Evolutionary conservation across 257 asterid species (phyloP).

Genomic region (Nicotiana undulata): DNA sequence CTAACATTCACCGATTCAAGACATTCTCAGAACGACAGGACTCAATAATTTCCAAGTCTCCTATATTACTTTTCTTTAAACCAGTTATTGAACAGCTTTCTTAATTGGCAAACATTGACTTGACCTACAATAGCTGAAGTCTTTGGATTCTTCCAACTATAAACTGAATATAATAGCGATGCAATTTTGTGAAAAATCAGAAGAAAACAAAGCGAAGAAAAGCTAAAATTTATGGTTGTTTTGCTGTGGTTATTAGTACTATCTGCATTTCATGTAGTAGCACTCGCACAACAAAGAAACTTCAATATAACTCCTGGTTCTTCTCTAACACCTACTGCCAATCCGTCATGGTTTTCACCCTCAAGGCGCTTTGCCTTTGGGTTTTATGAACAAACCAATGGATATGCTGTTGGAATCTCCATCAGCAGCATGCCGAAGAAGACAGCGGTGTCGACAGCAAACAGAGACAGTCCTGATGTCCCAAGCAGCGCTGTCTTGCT

Average conservation of each 20-base stretch:
- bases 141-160: not conserved
- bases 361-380: slow-evolving; percentile 21
- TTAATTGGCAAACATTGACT: not conserved
- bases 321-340: slow-evolving; percentile 28
- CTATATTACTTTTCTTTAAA: too few relatives aligned
- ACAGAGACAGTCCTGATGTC: slow-evolving; percentile 13
- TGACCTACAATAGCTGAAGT: not conserved
- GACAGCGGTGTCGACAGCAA: slow-evolving; percentile 31
- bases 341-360: slow-evolving; percentile 21
- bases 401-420: slow-evolving; percentile 19
- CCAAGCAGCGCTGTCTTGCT: slow-evolving; percentile 11
- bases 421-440: slow-evolving; percentile 8
- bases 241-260: slow-evolving; percentile 10
- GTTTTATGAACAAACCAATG: slow-evolving; percentile 9
- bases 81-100: too few relatives aligned
- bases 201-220: too few relatives aligned
- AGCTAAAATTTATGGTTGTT: slow-evolving; percentile 11
- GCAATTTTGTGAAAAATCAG: not conserved
- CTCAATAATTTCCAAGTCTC: too few relatives aligned
- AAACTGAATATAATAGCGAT: not conserved
- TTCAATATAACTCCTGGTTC: slow-evolving; percentile 31
- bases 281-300: slow-evolving; percentile 21
- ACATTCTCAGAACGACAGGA: too few relatives aligned
- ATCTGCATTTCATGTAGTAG: slow-evolving; percentile 2
- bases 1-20: too few relatives aligned